phyloP scores from a whole-genome alignment of 1,284 basidiomycete genomes.

The Exsudoporus floridanus region DNA sequence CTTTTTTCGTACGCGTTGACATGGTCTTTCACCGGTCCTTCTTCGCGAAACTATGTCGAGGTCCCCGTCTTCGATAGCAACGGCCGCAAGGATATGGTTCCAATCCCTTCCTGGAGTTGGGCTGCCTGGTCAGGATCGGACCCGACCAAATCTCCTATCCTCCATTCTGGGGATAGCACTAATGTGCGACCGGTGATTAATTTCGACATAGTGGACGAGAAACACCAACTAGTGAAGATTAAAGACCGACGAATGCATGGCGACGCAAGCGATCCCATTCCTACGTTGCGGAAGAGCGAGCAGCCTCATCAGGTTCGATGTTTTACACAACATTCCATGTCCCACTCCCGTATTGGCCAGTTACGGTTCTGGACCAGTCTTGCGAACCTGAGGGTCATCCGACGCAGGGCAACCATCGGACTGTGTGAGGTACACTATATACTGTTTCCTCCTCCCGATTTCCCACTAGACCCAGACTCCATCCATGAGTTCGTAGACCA shows the following conservation, averaged over 20 bases:
- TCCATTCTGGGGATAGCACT: not conserved
- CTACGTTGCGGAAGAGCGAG: not conserved
- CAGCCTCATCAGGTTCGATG: not conserved
- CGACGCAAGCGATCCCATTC: not conserved
- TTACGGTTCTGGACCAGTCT: conserved; percentile 20
- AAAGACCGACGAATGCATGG: not conserved
- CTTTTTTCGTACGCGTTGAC: conserved; percentile 14
- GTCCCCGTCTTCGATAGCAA: conserved; percentile 13
- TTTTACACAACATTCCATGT: not conserved
- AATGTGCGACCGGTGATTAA: not conserved
- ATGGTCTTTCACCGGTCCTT: conserved; percentile 11
- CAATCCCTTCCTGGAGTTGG: conserved; percentile 25
- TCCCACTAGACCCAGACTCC: not conserved
- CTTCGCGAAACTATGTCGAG: conserved; percentile 1
- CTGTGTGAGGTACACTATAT: not conserved
- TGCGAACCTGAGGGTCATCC: conserved; percentile 4
- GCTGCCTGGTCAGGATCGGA: conserved; percentile 17
- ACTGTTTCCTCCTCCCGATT: not conserved
- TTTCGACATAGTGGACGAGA: conserved; percentile 15
- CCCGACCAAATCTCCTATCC: not conserved
- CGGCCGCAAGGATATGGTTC: conserved; percentile 1
- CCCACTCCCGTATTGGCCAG: conserved; percentile 2
- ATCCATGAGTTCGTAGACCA: conserved; percentile 11
- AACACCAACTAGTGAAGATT: conserved; percentile 1
- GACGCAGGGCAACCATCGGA: no score